Evolutionary conservation across 169 alveolate species (phyloP).

Genomic region (Neospora caninum): DNA sequence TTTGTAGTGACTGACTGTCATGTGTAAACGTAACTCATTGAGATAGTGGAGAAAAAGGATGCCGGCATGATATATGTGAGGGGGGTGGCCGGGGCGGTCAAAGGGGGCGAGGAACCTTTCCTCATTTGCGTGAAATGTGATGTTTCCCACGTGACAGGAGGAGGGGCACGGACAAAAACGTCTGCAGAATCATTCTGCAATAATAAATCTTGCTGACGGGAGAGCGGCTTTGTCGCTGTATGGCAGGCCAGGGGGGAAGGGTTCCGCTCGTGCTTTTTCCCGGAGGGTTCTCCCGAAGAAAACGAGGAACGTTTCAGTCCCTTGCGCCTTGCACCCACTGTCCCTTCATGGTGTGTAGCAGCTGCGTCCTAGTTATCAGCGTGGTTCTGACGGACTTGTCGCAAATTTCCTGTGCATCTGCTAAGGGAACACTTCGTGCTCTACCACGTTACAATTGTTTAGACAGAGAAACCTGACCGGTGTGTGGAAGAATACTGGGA

Average conservation of each 20-base stretch:
- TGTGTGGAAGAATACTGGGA: background rate
- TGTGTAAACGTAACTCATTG: background rate
- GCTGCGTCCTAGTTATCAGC: background rate
- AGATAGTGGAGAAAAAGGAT: too few species aligned
- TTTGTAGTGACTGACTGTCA: background rate
- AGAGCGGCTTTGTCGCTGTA: background rate
- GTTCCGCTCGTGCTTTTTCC: background rate
- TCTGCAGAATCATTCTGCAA: background rate
- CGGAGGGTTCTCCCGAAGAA: background rate
- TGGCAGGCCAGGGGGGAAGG: background rate
- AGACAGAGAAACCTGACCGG: background rate
- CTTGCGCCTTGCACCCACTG: background rate
- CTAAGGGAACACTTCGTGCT: background rate
- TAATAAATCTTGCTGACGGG: background rate
- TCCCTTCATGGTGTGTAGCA: background rate
- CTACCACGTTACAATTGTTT: background rate
- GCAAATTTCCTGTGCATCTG: background rate
- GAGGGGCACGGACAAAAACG: background rate
- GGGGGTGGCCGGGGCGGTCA: too few species aligned
- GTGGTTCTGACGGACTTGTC: background rate
- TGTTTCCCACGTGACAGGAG: background rate
- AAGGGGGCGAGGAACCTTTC: background rate
- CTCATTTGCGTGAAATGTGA: background rate
- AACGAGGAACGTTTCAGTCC: background rate
- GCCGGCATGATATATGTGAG: too few species aligned